These are phyloP conservation scores for Alternaria postmessia DNA, from an alignment of 2,329 filamentous ascomycete genomes.

Conservation along the genomic window DNA sequence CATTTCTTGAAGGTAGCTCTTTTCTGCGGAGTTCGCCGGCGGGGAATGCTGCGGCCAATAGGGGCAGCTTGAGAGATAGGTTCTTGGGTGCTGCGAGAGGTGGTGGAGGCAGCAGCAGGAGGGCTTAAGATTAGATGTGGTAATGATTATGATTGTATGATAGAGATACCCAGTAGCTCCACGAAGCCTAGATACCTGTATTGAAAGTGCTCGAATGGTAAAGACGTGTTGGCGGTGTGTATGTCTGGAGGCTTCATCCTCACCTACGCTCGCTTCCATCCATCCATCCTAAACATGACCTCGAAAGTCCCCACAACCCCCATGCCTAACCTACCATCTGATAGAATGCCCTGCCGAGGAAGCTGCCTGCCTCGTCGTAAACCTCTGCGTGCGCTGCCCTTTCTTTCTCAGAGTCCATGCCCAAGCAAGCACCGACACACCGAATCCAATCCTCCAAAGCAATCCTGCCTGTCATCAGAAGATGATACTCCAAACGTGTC, in stretches of 20 bases:
- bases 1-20: slow-evolving; percentile 48
- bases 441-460: slow-evolving; percentile 26
- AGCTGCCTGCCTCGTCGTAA: slow-evolving; percentile 25
- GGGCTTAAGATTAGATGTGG: slow-evolving; percentile 9
- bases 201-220: neutral
- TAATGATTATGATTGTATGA: slow-evolving; percentile 7
- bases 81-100: slow-evolving; percentile 37
- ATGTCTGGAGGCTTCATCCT: neutral
- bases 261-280: neutral
- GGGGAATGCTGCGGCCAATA: slow-evolving; percentile 31
- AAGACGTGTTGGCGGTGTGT: neutral
- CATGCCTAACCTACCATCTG: slow-evolving; percentile 4
- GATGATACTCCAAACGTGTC: slow-evolving; percentile 26
- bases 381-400: slow-evolving; percentile 15
- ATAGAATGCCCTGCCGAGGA: slow-evolving; percentile 18
- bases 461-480: slow-evolving; percentile 22
- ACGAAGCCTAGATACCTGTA: neutral
- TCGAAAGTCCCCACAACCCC: neutral
- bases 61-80: slow-evolving; percentile 39
- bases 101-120: slow-evolving; percentile 19
- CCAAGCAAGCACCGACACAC: slow-evolving; percentile 16
- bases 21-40: slow-evolving; percentile 47
- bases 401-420: slow-evolving; percentile 14
- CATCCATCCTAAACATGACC: neutral
- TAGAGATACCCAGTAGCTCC: slow-evolving; percentile 10